Evolutionary conservation across 345 rosid species (phyloP), one percentile per base, ranked within the genome.

Genomic region (Citrus maxima): DNA sequence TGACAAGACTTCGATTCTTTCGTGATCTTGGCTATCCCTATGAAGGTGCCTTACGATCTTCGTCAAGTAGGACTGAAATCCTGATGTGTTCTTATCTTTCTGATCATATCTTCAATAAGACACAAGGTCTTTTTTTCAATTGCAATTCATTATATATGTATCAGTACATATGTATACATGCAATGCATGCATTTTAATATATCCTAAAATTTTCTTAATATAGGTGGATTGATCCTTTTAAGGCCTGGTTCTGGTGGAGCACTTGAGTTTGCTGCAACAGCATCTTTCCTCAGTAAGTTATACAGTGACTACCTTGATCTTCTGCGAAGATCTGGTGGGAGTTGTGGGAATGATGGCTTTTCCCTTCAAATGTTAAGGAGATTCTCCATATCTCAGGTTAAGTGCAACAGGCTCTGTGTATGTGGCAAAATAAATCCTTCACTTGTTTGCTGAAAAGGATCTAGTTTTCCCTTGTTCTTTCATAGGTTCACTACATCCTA

Each of bases 221-320:
- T 68, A 88, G 90, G 93, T 80, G 93, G 93, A 59, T 78, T 89
- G 84, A 88, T 91, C 77, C 81, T 87, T 25, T 72, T 82, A 54
- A 86, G 71, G 76, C 89, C 90, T 67, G 81, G 75, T 71, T 5
- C 71, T 61, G 80, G 82, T 5, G 74, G 77, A 42, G 83, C 80
- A 46, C 86, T 91, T 78, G 86, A 89, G 78, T 83, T 80, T 72
- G 91, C 91, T 27, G 92, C 92, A 58, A 84, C 85, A 1, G 88
- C 93, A 63, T 85, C 93, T 66, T 91, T 90, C 66, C 86, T 89
- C 10, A 80, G 85, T 75, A 91, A 86, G 82, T 75, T 91, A 60
- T 90, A 88, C 80, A 80, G 84, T 16, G 92, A 91, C 86, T 88
- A 88, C 79, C 90, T 88, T 66, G 68, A 85, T 66, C 86, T 90